Evolutionary conservation across 2,329 filamentous ascomycete genomes (phyloP).

Genomic region (Capronia coronata): DNA sequence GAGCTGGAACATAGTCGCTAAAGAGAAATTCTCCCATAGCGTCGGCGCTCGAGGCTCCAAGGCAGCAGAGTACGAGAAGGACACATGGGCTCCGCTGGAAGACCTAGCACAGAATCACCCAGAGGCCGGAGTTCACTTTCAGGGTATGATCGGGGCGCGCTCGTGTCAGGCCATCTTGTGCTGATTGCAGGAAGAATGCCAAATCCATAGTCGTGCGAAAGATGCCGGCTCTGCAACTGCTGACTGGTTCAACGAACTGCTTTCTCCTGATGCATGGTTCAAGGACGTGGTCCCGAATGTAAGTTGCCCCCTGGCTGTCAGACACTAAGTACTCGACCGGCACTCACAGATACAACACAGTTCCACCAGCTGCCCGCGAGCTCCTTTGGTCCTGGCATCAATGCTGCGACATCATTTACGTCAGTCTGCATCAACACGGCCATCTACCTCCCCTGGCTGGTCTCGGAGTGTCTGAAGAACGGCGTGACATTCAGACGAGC

Average conservation of each 20-base stretch:
- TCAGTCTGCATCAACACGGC: conserved; percentile 88
- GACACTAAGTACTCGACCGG: background rate
- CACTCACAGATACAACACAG: conserved; percentile 30
- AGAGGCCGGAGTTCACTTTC: conserved; percentile 68
- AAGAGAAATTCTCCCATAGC: conserved; percentile 17
- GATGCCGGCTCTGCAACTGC: conserved; percentile 52
- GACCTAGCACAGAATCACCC: conserved; percentile 55
- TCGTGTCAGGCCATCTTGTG: background rate
- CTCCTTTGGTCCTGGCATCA: conserved; percentile 59
- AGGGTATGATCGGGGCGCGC: conserved; percentile 33
- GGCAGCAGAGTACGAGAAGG: conserved; percentile 47
- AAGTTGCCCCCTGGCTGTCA: conserved; percentile 25
- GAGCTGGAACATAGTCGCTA: background rate
- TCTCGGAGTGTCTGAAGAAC: conserved; percentile 68
- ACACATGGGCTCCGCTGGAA: conserved; percentile 55
- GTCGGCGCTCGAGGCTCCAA: conserved; percentile 31
- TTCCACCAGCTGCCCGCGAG: conserved; percentile 54
- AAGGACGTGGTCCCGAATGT: conserved; percentile 63
- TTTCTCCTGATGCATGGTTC: conserved; percentile 66
- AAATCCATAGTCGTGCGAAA: conserved; percentile 56
- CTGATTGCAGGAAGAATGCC: conserved; percentile 35
- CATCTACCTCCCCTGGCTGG: conserved; percentile 78
- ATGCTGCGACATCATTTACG: conserved; percentile 68
- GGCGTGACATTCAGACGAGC: conserved; percentile 63
- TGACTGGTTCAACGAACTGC: conserved; percentile 60